Evolutionary conservation across 2,329 filamentous ascomycete species (phyloP).

Genomic region (Chaetomium strumarium): DNA sequence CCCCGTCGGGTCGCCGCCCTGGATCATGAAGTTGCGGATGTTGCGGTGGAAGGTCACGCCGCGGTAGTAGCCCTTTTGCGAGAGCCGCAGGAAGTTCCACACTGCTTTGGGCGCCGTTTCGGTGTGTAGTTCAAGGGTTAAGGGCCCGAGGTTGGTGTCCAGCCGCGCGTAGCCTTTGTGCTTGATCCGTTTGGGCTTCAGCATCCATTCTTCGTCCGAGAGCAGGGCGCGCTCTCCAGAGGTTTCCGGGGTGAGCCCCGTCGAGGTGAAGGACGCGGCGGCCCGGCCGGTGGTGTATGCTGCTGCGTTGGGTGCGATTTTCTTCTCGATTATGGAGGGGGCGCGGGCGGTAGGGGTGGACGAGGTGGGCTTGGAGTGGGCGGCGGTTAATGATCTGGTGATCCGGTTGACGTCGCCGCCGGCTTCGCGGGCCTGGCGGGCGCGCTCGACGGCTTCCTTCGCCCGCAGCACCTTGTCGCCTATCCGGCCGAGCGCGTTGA

Average conservation of each 20-base stretch:
- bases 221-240: conserved; percentile 79
- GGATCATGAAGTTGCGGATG: conserved; percentile 95
- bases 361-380: conserved; percentile 3
- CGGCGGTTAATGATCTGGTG: conserved; percentile 34
- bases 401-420: conserved; percentile 52
- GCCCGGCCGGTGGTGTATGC: conserved; percentile 85
- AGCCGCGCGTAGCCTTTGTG: conserved; percentile 88
- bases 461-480: conserved; percentile 81
- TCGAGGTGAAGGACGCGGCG: conserved; percentile 92
- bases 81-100: conserved; percentile 90
- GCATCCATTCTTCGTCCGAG: conserved; percentile 93
- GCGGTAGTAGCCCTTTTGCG: conserved; percentile 86
- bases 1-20: conserved; percentile 89
- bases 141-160: conserved; percentile 73
- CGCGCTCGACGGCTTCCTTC: conserved; percentile 89
- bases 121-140: conserved; percentile 85
- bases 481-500: conserved; percentile 69
- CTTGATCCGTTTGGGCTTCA: conserved; percentile 83
- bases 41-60: conserved; percentile 84
- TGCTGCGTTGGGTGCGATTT: conserved; percentile 74
- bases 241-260: conserved; percentile 86
- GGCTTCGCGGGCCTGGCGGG: conserved; percentile 65
- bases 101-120: conserved; percentile 90
- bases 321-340: conserved; percentile 51
- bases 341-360: conserved; percentile 20